Conservation (phyloP, 202 grass and related monocot genomes). For the Carex sylvatica region DNA sequence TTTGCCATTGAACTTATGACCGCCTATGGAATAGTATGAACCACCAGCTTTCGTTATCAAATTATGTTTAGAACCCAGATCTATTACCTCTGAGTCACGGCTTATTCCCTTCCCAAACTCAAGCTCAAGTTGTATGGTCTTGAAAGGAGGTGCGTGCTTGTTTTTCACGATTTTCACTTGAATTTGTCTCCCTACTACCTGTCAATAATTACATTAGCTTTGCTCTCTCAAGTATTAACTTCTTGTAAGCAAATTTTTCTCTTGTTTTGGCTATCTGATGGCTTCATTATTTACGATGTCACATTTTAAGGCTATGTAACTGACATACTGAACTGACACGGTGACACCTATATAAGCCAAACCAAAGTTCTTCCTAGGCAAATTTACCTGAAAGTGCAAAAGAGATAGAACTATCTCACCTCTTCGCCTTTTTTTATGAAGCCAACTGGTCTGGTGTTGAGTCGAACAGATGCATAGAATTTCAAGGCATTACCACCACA, state of each 20-base stretch:
- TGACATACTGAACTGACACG: background rate
- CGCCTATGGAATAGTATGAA: conserved; percentile 32
- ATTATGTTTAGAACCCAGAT: conserved; percentile 36
- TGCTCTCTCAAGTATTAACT: background rate
- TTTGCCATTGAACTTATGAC: conserved; percentile 38
- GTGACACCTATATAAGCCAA: background rate
- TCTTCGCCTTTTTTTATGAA: conserved; percentile 51
- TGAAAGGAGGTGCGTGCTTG: conserved; percentile 50
- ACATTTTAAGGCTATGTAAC: background rate
- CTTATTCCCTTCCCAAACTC: conserved; percentile 49
- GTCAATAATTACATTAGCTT: background rate
- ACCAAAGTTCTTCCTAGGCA: background rate
- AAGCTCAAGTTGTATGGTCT: conserved; percentile 40
- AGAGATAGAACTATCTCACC: conserved; percentile 16
- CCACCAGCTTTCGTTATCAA: conserved; percentile 31
- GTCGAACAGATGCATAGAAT: conserved; percentile 49
- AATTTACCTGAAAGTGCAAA: background rate
- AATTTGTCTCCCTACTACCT: conserved; percentile 39
- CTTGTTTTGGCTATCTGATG: background rate
- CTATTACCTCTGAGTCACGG: conserved; percentile 43
- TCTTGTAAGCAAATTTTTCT: background rate
- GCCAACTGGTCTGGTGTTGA: conserved; percentile 42
- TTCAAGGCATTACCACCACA: conserved; percentile 50
- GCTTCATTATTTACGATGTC: background rate
- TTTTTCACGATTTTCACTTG: conserved; percentile 53